Evolutionary conservation across 2,329 filamentous ascomycete species (phyloP).

Genomic region (Xylaria sp.): DNA sequence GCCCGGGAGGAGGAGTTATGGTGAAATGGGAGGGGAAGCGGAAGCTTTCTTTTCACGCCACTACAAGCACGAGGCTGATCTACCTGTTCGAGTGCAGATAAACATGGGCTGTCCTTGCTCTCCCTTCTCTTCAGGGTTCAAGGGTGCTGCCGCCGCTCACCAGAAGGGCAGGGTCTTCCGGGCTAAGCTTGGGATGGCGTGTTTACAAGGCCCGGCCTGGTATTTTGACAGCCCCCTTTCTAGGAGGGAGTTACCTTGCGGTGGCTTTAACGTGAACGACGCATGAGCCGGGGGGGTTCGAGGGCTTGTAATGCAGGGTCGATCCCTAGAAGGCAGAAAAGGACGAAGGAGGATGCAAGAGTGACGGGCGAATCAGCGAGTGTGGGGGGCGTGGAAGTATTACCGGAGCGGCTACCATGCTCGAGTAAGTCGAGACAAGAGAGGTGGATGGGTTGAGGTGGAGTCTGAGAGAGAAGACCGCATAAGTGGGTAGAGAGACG

Average conservation of each 20-base stretch:
- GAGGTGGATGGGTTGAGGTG: slow-evolving; percentile 29
- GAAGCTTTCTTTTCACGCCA: slow-evolving; percentile 35
- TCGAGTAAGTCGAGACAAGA: slow-evolving; percentile 10
- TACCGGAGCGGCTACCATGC: slow-evolving; percentile 31
- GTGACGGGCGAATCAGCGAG: slow-evolving; percentile 35
- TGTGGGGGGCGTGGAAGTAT: slow-evolving; percentile 33
- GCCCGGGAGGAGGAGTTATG: slow-evolving; percentile 29
- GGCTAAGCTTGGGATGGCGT: slow-evolving; percentile 34
- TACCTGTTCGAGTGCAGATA: slow-evolving; percentile 31
- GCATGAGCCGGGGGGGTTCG: slow-evolving; percentile 33
- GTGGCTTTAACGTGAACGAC: slow-evolving; percentile 29
- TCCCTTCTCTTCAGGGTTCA: slow-evolving; percentile 30
- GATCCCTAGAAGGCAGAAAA: slow-evolving; percentile 35
- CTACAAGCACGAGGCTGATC: slow-evolving; percentile 38
- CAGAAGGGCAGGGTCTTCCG: slow-evolving; percentile 31
- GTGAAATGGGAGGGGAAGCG: slow-evolving; percentile 29
- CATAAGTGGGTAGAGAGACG: slow-evolving; percentile 28
- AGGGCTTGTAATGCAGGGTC: slow-evolving; percentile 34
- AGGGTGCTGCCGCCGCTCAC: slow-evolving; percentile 27
- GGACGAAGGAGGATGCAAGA: slow-evolving; percentile 34
- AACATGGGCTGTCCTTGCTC: slow-evolving; percentile 32
- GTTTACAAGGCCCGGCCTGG: slow-evolving; percentile 33
- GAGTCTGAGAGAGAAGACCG: slow-evolving; percentile 22
- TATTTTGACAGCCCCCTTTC: slow-evolving; percentile 30
- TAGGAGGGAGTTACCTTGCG: slow-evolving; percentile 23